These are phyloP conservation scores for Fusarium pininemorale DNA, from an alignment of 2,329 filamentous ascomycete genomes.

Conservation along the genomic window DNA sequence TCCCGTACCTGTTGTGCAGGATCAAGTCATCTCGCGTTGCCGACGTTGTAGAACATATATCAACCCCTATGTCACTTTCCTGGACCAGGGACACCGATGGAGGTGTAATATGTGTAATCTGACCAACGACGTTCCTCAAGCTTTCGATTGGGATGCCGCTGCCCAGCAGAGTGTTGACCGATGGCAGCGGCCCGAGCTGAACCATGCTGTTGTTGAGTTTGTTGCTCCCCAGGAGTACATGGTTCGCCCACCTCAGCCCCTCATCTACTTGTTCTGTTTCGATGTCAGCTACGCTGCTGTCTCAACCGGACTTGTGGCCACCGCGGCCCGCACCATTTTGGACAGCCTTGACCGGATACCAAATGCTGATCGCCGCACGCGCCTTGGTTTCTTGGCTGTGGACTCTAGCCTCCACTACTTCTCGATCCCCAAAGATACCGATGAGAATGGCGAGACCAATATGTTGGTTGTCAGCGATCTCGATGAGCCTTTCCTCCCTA, in stretches of 20 bases:
- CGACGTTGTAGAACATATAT: constrained; percentile 96
- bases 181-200: constrained; percentile 91
- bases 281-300: constrained; percentile 93
- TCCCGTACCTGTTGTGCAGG: constrained; percentile 87
- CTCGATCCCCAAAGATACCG: constrained; percentile 86
- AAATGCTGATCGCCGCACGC: constrained; percentile 93
- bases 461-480: constrained; percentile 96
- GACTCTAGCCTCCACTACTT: constrained; percentile 97
- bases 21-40: constrained; percentile 97
- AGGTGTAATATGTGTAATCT: constrained; percentile 99
- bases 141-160: constrained; percentile 96
- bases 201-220: constrained; percentile 97
- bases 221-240: constrained; percentile 99
- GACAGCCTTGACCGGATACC: constrained; percentile 97
- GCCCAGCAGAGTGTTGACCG: constrained; percentile 91
- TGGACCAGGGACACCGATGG: constrained; percentile 98
- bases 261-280: constrained; percentile 95
- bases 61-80: constrained; percentile 95
- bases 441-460: constrained; percentile 83
- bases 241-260: constrained; percentile 94
- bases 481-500: constrained; percentile 95
- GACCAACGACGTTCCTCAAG: constrained; percentile 98
- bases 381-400: constrained; percentile 93
- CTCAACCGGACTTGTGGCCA: constrained; percentile 89
- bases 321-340: constrained; percentile 89